phyloP scores from a whole-genome alignment of 257 asterid species.

The Thymus quinquecostatus region DNA sequence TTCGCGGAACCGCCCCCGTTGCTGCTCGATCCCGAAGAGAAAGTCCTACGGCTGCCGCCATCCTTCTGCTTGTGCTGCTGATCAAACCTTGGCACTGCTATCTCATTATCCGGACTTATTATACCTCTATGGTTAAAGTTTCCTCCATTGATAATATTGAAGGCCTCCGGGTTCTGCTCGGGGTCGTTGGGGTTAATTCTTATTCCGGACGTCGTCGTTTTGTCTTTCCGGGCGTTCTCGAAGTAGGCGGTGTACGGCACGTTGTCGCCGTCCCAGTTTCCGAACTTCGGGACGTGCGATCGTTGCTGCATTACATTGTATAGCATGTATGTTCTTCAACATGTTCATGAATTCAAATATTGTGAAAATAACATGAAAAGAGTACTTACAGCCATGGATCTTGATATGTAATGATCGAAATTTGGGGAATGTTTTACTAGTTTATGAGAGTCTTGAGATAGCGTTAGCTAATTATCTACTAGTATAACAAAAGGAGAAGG shows the following conservation, averaged over 20 bases:
- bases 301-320: slow-evolving; percentile 36
- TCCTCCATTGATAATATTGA: slow-evolving; percentile 10
- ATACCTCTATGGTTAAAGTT: too few relatives aligned
- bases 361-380: not conserved
- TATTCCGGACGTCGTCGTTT: slow-evolving; percentile 32
- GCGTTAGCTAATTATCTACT: too few relatives aligned
- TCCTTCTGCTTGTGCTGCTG: slow-evolving; percentile 37
- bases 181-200: slow-evolving; percentile 83
- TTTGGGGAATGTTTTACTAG: not conserved
- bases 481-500: not conserved
- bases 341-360: too few relatives aligned
- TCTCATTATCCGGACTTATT: slow-evolving; percentile 11
- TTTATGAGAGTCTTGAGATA: not conserved
- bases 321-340: not conserved
- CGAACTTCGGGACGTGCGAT: slow-evolving; percentile 75
- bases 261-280: slow-evolving; percentile 76
- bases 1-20: slow-evolving; percentile 32
- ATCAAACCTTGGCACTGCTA: slow-evolving; percentile 16
- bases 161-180: slow-evolving; percentile 72
- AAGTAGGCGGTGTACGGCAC: slow-evolving; percentile 76
- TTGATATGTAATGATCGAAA: not conserved
- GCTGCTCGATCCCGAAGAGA: slow-evolving; percentile 45
- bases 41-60: slow-evolving; percentile 27
- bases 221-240: slow-evolving; percentile 71
- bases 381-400: slow-evolving; percentile 61